Evolutionary conservation across 768 basidiomycete genomes (phyloP).

Genomic region (Podaxis rugospora): DNA sequence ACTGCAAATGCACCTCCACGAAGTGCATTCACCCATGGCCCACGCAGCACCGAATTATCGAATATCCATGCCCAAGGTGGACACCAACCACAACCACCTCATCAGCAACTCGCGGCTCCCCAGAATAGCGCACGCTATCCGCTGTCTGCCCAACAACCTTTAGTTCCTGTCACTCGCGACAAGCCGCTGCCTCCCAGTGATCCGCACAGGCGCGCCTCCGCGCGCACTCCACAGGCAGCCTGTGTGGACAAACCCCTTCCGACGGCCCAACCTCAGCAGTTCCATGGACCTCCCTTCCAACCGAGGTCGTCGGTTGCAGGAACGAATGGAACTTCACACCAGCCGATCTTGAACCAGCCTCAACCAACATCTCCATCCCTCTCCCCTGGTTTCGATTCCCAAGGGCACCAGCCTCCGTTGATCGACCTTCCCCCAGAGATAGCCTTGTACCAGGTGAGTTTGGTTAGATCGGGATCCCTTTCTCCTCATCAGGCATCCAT

Average conservation of each 20-base stretch:
- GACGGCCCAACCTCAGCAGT: not conserved
- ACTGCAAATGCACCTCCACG: not conserved
- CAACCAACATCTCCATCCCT: not conserved
- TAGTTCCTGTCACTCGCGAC: conserved; percentile 17
- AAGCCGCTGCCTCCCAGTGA: conserved; percentile 21
- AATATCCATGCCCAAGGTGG: not conserved
- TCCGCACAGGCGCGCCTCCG: conserved; percentile 10
- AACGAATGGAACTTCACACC: not conserved
- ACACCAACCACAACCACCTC: not conserved
- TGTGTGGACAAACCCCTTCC: not conserved
- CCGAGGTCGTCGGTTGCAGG: not conserved
- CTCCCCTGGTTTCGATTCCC: conserved; percentile 3
- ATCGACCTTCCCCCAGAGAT: conserved; percentile 26
- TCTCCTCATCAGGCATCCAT: conserved; percentile 9
- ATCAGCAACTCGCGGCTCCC: not conserved
- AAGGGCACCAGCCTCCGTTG: conserved; percentile 17
- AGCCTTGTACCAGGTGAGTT: conserved; percentile 30
- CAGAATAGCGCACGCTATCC: not conserved
- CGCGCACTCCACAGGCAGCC: conserved; percentile 13
- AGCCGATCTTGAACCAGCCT: not conserved
- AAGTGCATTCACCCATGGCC: not conserved
- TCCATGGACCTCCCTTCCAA: conserved; percentile 9
- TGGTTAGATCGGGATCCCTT: conserved; percentile 10
- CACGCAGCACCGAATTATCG: not conserved
- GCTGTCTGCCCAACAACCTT: conserved; percentile 12